These are phyloP conservation scores for Pulicaria dysenterica DNA, from an alignment of 129 eudicot species.

Conservation along the genomic window DNA sequence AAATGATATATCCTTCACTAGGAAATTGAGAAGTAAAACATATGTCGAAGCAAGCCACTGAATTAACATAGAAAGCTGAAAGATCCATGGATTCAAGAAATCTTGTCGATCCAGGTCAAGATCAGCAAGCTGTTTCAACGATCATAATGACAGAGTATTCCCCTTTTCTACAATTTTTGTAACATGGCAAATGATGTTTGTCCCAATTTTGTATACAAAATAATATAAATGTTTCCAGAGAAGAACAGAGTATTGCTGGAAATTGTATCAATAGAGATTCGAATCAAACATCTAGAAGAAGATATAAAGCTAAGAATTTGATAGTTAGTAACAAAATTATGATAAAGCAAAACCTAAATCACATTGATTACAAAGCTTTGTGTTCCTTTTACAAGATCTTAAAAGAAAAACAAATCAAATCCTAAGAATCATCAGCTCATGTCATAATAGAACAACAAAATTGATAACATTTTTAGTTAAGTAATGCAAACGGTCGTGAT, in stretches of 20 bases:
- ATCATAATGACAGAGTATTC: not conserved
- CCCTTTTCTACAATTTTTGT: slow-evolving; percentile 10
- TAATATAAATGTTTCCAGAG: not conserved
- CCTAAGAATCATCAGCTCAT: slow-evolving; percentile 17
- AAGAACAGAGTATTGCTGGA: not conserved
- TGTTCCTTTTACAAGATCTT: not conserved
- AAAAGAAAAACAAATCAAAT: slow-evolving; percentile 1
- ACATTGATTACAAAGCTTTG: not conserved
- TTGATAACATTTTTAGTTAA: slow-evolving; percentile 7
- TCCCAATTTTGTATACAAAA: slow-evolving; percentile 7
- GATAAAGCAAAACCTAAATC: not conserved
- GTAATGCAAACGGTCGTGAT: slow-evolving; percentile 13
- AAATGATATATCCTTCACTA: slow-evolving; percentile 12
- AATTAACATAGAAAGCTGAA: not conserved
- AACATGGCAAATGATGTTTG: slow-evolving; percentile 7
- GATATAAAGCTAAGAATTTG: not conserved
- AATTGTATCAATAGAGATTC: slow-evolving; percentile 15
- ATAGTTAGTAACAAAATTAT: not conserved
- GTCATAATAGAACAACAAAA: not conserved
- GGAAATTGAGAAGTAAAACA: not conserved
- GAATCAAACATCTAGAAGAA: not conserved
- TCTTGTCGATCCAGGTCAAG: not conserved
- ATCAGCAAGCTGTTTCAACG: not conserved
- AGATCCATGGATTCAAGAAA: not conserved
- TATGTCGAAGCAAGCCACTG: not conserved